Conservation (phyloP, 2,329 filamentous ascomycete genomes). For the Venturia asperata region DNA sequence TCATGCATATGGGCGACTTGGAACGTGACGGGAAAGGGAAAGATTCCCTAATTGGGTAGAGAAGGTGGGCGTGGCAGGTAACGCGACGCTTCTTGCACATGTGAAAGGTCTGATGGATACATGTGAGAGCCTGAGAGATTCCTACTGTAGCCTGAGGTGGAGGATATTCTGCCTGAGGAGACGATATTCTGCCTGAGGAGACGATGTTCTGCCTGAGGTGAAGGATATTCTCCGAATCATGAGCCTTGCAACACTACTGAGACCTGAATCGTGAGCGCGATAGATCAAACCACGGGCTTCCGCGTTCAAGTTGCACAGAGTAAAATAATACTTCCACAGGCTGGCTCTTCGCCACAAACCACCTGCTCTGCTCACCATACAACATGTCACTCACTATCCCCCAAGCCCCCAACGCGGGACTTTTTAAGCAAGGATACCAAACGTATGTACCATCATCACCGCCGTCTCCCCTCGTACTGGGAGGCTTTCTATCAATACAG, state of each 20-base stretch:
- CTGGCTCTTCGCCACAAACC: too few species aligned
- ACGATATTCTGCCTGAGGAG: too few species aligned
- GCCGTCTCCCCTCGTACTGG: constrained; percentile 22
- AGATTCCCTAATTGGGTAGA: not conserved
- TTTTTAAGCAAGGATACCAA: constrained; percentile 96
- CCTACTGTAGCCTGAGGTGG: too few species aligned
- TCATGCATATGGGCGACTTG: too few species aligned
- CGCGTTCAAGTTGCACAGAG: too few species aligned
- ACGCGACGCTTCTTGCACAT: too few species aligned
- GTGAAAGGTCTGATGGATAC: too few species aligned
- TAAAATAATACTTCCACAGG: constrained; percentile 21
- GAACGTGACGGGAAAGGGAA: not conserved
- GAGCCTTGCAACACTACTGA: not conserved
- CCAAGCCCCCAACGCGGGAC: constrained; percentile 80
- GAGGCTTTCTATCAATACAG: constrained; percentile 9
- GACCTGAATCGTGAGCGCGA: not conserved
- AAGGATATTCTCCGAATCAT: not conserved
- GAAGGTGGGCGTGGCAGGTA: too few species aligned
- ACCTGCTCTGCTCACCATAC: too few species aligned
- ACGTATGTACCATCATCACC: constrained; percentile 54
- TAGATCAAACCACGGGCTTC: not conserved
- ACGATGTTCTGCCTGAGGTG: too few species aligned
- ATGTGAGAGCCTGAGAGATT: too few species aligned
- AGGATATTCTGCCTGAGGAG: too few species aligned
- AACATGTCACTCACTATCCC: constrained; percentile 94